Evolutionary conservation across 2,329 filamentous ascomycete species (phyloP), one percentile per base, ranked within the genome.

Genomic region (Thermochaetoides dissita): DNA sequence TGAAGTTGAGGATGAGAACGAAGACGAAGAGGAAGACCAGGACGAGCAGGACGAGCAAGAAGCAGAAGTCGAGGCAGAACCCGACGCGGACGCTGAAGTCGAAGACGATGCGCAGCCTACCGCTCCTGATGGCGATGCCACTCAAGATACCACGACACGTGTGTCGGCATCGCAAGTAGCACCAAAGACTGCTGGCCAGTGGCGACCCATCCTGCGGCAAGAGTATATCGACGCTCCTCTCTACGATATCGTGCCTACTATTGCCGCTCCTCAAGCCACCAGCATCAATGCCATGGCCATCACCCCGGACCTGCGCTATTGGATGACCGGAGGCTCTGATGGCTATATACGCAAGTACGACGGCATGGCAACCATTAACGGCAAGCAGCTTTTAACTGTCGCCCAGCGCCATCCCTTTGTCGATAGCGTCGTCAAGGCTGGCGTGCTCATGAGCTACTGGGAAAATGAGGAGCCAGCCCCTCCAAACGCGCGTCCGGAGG

Each of bases 331-430:
- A 33, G 91, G 91, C 1, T 81, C 84, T 0, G 91, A 98, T 63
- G 89, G 91, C 38, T 98, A 94, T 57, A 89, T 98, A 49, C 77
- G 91, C 44, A 96, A 95, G 61, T 96, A 93, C 63, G 93, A 98
- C 59, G 94, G 91, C 59, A 80, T 84, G 3, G 86, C 87, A 32
- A 95, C 91, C 6, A 88, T 93, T 51, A 98, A 98, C 58, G 87
- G 87, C 49, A 95, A 94, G 63, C 76, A 91, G 31, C 79, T 89
- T 46, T 67, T 98, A 53, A 98, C 91, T 0, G 91, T 98, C 6
- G 91, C 91, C 30, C 91, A 98, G 64, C 74, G 84, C 38, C 91
- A 98, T 58, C 91, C 91, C 0, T 98, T 96, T 55, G 91, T 98
- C 34, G 91, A 98, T 59, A 94, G 85, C 53, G 91, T 98, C 36